These are phyloP conservation scores for Herpetomonas tarakana DNA, from an alignment of 208 protist species.

Conservation along the genomic window DNA sequence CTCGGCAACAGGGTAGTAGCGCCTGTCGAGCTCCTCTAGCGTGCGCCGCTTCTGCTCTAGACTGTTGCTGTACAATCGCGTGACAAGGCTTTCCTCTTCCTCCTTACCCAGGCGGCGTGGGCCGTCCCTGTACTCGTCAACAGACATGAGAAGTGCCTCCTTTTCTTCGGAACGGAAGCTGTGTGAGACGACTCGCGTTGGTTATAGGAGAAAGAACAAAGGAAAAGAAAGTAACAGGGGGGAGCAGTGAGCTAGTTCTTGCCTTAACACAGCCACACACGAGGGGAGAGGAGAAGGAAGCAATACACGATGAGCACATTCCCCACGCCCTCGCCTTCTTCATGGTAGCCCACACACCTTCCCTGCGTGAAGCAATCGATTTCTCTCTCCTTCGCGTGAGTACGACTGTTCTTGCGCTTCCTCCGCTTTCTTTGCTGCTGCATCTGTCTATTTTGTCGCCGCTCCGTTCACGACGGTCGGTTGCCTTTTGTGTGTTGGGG, in stretches of 20 bases:
- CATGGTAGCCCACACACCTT: too few species aligned
- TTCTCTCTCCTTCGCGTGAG: too few species aligned
- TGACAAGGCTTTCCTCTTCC: conserved; percentile 48
- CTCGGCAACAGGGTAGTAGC: conserved; percentile 65
- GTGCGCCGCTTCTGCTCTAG: conserved; percentile 42
- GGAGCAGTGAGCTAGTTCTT: background rate
- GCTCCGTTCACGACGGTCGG: too few species aligned
- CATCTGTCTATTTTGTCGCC: too few species aligned
- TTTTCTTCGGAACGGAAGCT: background rate
- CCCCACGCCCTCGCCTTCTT: too few species aligned
- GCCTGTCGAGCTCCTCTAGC: conserved; percentile 54
- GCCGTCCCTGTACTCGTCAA: conserved; percentile 3
- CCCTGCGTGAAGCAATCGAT: too few species aligned
- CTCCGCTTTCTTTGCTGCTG: too few species aligned
- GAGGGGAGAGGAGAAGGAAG: background rate
- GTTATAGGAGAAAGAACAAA: too few species aligned
- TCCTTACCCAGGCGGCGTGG: conserved; percentile 31
- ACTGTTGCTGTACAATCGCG: conserved; percentile 67
- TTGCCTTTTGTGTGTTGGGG: too few species aligned
- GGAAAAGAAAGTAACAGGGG: background rate
- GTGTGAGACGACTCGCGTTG: too few species aligned
- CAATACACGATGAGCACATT: background rate
- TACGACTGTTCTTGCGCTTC: too few species aligned
- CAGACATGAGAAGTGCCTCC: background rate
- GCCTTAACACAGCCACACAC: background rate